Evolutionary conservation across 2,329 filamentous ascomycete species (phyloP).

Genomic region (Cytospora piceae): DNA sequence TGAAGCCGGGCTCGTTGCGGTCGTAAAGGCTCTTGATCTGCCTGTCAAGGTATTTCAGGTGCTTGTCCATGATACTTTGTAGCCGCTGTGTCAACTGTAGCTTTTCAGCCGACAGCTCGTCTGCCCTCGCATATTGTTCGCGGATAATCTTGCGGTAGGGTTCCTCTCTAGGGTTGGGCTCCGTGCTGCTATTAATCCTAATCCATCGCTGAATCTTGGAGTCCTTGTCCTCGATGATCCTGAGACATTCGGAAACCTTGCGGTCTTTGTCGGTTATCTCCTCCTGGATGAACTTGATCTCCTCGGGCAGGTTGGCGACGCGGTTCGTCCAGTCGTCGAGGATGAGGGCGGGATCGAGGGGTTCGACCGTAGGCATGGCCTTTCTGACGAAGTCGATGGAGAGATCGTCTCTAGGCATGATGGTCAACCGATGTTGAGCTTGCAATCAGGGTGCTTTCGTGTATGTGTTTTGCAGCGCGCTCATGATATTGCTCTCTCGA

Average conservation of each 20-base stretch:
- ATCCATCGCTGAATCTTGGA: constrained; percentile 80
- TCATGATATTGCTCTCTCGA: constrained; percentile 13
- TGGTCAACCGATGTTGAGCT: constrained; percentile 52
- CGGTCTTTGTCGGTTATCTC: constrained; percentile 82
- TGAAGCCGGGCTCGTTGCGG: constrained; percentile 63
- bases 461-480: constrained; percentile 13
- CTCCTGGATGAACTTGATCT: constrained; percentile 81
- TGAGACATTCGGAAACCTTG: constrained; percentile 69
- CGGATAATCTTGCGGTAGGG: constrained; percentile 65
- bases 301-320: constrained; percentile 79
- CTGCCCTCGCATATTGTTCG: constrained; percentile 69
- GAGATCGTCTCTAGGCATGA: constrained; percentile 74
- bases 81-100: constrained; percentile 69
- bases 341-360: constrained; percentile 68
- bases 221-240: constrained; percentile 73
- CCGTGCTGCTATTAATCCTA: constrained; percentile 73
- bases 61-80: constrained; percentile 63
- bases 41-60: constrained; percentile 63
- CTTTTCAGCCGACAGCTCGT: constrained; percentile 76
- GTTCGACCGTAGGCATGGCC: constrained; percentile 63
- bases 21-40: constrained; percentile 67
- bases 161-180: constrained; percentile 76
- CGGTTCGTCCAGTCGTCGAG: constrained; percentile 78
- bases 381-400: constrained; percentile 71
- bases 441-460: constrained; percentile 11